Percentiles rank a stretch among this genome's conserved stretches.
Evolutionary conservation across 306 rosid species (phyloP).

Genomic region (Corylus avellana): DNA sequence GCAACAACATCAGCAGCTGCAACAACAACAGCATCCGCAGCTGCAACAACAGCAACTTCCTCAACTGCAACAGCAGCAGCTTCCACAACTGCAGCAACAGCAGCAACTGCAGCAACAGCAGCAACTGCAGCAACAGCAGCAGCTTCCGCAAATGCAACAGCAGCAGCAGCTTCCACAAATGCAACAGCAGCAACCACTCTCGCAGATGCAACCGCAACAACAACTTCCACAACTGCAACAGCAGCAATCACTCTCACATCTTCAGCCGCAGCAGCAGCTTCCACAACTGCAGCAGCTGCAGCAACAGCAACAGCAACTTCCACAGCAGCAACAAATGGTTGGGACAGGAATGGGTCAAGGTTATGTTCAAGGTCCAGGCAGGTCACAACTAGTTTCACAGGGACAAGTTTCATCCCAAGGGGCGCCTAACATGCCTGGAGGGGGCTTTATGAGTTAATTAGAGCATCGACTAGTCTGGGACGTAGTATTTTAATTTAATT

Average conservation of each 20-base stretch:
- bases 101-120: slow-evolving; percentile 17
- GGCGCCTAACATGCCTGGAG: slow-evolving; percentile 66
- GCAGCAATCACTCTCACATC: slow-evolving; percentile 39
- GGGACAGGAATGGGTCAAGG: slow-evolving; percentile 73
- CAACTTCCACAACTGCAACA: slow-evolving; percentile 41
- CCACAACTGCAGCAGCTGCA: slow-evolving; percentile 61
- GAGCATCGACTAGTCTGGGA: background rate
- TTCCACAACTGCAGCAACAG: slow-evolving; percentile 33
- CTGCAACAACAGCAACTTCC: slow-evolving; percentile 31
- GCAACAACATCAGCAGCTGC: slow-evolving; percentile 26
- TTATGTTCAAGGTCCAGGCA: slow-evolving; percentile 79
- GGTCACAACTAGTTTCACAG: slow-evolving; percentile 78
- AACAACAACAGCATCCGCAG: background rate
- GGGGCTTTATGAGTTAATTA: slow-evolving; percentile 69
- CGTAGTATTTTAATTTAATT: background rate
- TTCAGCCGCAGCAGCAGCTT: slow-evolving; percentile 51
- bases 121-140: slow-evolving; percentile 41
- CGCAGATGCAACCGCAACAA: slow-evolving; percentile 47
- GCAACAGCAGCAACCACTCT: slow-evolving; percentile 39
- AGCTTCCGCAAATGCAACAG: slow-evolving; percentile 45
- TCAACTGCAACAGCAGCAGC: slow-evolving; percentile 30
- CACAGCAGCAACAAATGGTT: slow-evolving; percentile 82
- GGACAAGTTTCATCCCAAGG: slow-evolving; percentile 85
- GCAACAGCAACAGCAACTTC: slow-evolving; percentile 51
- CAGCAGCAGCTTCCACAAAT: slow-evolving; percentile 39